Conservation (phyloP, 2,329 filamentous ascomycete genomes). For the Pseudogymnoascus sp. region DNA sequence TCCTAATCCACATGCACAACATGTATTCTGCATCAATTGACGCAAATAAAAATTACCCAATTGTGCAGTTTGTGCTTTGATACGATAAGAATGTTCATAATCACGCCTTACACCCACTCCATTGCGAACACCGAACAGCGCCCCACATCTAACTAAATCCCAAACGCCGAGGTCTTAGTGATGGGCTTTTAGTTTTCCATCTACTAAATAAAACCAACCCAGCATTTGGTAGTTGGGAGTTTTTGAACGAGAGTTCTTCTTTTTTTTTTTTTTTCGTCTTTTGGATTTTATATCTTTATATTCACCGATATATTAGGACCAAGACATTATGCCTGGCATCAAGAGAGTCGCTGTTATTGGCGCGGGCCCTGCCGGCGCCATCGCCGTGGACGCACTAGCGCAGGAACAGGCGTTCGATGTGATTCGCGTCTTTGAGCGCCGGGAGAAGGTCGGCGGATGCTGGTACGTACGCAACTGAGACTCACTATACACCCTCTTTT, state of each 20-base stretch:
- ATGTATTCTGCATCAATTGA: not conserved
- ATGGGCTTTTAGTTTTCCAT: not conserved
- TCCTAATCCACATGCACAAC: not conserved
- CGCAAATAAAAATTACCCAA: not conserved
- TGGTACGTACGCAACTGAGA: slow-evolving; percentile 36
- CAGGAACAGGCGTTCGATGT: slow-evolving; percentile 50
- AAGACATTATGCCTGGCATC: slow-evolving; percentile 14
- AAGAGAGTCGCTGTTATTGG: slow-evolving; percentile 50
- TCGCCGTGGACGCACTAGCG: slow-evolving; percentile 50
- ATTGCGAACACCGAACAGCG: not conserved
- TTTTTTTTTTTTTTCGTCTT: not conserved
- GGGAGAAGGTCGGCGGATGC: slow-evolving; percentile 50
- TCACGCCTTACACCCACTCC: not conserved
- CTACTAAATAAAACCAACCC: not conserved
- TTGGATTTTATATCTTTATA: not conserved
- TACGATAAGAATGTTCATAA: not conserved
- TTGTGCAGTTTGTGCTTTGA: not conserved
- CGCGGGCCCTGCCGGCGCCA: slow-evolving; percentile 50
- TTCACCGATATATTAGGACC: not conserved
- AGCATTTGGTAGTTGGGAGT: not conserved
- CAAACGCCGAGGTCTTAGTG: not conserved
- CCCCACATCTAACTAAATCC: not conserved
- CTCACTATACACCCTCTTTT: not conserved
- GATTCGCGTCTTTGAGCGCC: slow-evolving; percentile 54
- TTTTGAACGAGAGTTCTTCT: not conserved